Evolutionary conservation across 345 rosid species (phyloP).

Genomic region (Salix brachista): DNA sequence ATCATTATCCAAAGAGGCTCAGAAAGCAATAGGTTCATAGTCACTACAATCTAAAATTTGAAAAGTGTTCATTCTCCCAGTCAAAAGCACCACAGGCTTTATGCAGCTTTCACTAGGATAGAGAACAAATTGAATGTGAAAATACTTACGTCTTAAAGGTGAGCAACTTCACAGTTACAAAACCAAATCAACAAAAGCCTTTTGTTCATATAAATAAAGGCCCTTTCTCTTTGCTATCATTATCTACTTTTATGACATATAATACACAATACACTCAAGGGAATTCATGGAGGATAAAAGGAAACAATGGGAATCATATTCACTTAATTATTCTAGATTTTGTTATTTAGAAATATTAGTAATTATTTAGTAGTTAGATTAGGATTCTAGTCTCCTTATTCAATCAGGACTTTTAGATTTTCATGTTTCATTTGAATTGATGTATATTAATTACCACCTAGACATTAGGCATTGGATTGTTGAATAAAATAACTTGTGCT

Average conservation of each 20-base stretch:
- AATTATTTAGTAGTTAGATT: too few relatives aligned
- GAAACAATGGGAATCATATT: too few relatives aligned
- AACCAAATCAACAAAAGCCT: neutral
- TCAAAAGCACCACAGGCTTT: neutral
- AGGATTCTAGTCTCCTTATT: too few relatives aligned
- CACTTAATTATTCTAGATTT: too few relatives aligned
- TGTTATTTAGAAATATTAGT: too few relatives aligned
- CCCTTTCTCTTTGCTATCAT: neutral
- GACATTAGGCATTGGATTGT: too few relatives aligned
- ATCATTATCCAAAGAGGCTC: neutral
- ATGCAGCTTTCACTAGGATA: neutral
- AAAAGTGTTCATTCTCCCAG: neutral
- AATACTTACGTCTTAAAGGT: neutral
- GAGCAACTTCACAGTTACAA: neutral
- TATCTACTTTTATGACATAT: neutral
- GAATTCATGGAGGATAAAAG: too few relatives aligned
- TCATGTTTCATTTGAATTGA: too few relatives aligned
- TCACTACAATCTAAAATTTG: neutral
- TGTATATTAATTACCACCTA: too few relatives aligned
- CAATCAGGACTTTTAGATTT: too few relatives aligned
- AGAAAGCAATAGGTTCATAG: neutral
- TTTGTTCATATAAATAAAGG: neutral
- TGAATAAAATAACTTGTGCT: too few relatives aligned
- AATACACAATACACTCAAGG: neutral
- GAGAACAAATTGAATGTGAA: neutral